Conservation (phyloP, 2,329 filamentous ascomycete genomes). For the Beauveria scarabaeidicola region DNA sequence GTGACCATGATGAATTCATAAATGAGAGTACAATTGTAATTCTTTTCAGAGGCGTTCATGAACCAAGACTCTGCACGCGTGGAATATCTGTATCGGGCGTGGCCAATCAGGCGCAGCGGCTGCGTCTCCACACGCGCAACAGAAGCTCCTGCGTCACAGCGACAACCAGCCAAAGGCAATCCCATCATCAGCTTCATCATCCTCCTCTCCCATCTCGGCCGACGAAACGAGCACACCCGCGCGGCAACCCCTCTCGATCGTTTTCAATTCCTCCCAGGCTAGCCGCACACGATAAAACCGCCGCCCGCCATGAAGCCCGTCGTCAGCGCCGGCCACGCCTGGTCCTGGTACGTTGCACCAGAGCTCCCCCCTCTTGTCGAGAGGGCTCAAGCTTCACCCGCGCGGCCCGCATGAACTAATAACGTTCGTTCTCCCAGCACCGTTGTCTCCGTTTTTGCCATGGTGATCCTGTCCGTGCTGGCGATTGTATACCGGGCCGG, state of each 20-base stretch:
- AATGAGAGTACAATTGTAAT: too few species aligned
- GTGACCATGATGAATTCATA: too few species aligned
- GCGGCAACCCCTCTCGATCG: background rate
- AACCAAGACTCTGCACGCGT: too few species aligned
- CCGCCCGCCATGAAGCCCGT: conserved; percentile 79
- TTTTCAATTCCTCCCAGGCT: too few species aligned
- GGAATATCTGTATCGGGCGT: background rate
- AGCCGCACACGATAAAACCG: too few species aligned
- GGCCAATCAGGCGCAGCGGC: background rate
- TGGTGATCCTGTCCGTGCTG: conserved; percentile 56
- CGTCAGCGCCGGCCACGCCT: conserved; percentile 84
- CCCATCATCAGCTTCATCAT: background rate
- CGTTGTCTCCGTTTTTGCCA: conserved; percentile 57
- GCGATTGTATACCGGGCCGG: conserved; percentile 67
- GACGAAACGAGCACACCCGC: background rate
- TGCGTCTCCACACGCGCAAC: background rate
- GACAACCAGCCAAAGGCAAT: background rate
- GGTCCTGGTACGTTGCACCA: conserved; percentile 67
- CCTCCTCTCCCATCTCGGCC: background rate
- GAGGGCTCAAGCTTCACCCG: background rate
- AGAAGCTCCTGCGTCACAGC: conserved; percentile 7
- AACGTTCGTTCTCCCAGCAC: conserved; percentile 53
- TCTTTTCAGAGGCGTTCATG: too few species aligned
- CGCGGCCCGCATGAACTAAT: background rate
- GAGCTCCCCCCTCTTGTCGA: background rate